Evolutionary conservation across 139 green algal genomes (phyloP).

Genomic region (Zygnema circumcarinatum): DNA sequence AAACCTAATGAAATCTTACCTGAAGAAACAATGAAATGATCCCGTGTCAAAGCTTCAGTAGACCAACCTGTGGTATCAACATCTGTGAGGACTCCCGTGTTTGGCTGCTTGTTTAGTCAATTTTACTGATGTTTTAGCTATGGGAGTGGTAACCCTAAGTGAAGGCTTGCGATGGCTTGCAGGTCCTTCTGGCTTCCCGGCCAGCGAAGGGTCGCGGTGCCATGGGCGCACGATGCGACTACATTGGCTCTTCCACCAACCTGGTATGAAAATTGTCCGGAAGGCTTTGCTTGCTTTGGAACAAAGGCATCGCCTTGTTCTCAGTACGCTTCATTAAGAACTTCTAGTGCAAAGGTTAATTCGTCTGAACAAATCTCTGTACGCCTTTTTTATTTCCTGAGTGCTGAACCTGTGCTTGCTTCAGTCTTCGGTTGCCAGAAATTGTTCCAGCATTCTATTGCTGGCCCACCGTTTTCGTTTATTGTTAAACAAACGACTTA

Average conservation of each 20-base stretch:
- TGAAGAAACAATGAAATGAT: not conserved
- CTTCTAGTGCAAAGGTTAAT: not conserved
- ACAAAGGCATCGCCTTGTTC: conserved; percentile 6
- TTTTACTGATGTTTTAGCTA: not conserved
- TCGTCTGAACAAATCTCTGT: not conserved
- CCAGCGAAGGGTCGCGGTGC: conserved; percentile 41
- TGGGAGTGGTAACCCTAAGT: not conserved
- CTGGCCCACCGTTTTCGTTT: no score
- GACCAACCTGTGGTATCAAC: not conserved
- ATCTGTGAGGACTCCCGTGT: not conserved
- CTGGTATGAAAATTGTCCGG: conserved; percentile 38
- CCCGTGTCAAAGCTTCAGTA: no score
- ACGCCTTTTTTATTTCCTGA: not conserved
- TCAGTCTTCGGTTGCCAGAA: no score
- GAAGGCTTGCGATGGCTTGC: not conserved
- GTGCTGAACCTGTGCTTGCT: no score
- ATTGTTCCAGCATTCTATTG: no score
- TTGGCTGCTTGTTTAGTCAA: not conserved
- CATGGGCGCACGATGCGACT: conserved; percentile 51
- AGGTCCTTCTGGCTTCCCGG: conserved; percentile 20
- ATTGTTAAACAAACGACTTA: no score
- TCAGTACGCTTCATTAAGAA: conserved; percentile 13
- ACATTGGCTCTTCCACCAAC: conserved; percentile 61
- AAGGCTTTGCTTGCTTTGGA: conserved; percentile 9
- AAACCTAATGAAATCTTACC: not conserved